Percentiles rank a stretch among this genome's conserved stretches.
phyloP scores from a whole-genome alignment of 192 early-diverging fungal species.

The Coemansia sp. region DNA sequence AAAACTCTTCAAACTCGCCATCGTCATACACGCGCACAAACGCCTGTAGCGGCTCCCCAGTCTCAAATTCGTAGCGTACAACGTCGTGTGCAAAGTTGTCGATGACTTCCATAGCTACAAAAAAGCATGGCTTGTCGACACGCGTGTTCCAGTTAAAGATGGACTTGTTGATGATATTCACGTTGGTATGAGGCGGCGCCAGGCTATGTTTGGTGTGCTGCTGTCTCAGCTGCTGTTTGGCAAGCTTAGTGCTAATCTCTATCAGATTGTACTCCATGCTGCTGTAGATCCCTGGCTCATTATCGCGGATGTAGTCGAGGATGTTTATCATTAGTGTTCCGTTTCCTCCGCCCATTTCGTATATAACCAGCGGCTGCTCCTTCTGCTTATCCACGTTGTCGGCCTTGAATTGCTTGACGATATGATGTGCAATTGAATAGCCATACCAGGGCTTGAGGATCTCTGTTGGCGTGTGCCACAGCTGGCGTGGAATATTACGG shows the following conservation, averaged over 20 bases:
- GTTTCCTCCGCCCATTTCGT: slow-evolving; percentile 96
- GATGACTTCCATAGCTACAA: slow-evolving; percentile 96
- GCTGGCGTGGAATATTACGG: slow-evolving; percentile 78
- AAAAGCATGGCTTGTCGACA: slow-evolving; percentile 79
- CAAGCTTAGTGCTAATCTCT: slow-evolving; percentile 88
- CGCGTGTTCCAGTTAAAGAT: slow-evolving; percentile 87
- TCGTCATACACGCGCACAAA: slow-evolving; percentile 80
- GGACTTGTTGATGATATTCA: slow-evolving; percentile 85
- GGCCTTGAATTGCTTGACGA: slow-evolving; percentile 76
- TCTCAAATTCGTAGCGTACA: slow-evolving; percentile 80
- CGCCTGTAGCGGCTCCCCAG: slow-evolving; percentile 76
- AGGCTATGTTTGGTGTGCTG: slow-evolving; percentile 43
- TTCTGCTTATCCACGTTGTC: slow-evolving; percentile 31
- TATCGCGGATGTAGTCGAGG: slow-evolving; percentile 80
- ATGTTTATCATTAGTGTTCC: slow-evolving; percentile 95
- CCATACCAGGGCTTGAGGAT: slow-evolving; percentile 93
- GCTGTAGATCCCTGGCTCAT: slow-evolving; percentile 78
- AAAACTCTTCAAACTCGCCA: slow-evolving; percentile 86
- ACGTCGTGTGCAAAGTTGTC: slow-evolving; percentile 98
- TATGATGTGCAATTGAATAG: slow-evolving; percentile 86
- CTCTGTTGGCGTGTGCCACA: slow-evolving; percentile 99
- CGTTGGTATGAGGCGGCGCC: slow-evolving; percentile 58
- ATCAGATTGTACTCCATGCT: slow-evolving; percentile 85
- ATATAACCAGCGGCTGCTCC: slow-evolving; percentile 77
- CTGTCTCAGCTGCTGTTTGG: slow-evolving; percentile 63